Conservation (phyloP, 2,329 filamentous ascomycete species). For the Colletotrichum gigasporum region DNA sequence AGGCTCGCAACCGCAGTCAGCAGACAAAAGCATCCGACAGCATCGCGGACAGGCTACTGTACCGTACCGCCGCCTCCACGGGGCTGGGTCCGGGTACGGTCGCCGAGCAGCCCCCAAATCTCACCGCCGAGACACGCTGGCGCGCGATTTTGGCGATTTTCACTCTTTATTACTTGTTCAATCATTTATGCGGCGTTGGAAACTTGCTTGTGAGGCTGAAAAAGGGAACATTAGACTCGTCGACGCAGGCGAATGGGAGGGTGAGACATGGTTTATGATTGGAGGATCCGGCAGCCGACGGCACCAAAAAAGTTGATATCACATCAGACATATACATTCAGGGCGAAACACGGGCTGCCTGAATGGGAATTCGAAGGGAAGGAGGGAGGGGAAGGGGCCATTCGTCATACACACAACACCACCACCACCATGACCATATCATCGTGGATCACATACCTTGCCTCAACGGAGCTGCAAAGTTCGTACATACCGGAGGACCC, state of each 20-base stretch:
- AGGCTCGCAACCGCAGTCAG: constrained; percentile 29
- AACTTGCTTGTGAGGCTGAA: constrained; percentile 14
- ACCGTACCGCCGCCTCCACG: no score
- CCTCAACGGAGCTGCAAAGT: no score
- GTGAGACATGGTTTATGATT: constrained; percentile 12
- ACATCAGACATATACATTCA: not conserved
- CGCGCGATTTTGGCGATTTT: not conserved
- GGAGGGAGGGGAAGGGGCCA: not conserved
- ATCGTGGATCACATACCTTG: constrained; percentile 20
- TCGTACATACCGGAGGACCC: constrained; percentile 16
- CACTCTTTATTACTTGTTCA: constrained; percentile 9
- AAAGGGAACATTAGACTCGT: constrained; percentile 24
- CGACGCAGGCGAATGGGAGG: constrained; percentile 13
- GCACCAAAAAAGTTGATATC: constrained; percentile 9
- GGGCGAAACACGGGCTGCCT: not conserved
- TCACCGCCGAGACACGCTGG: not conserved
- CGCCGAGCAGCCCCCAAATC: not conserved
- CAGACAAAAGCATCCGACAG: not conserved
- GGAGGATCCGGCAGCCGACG: not conserved
- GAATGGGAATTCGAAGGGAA: not conserved
- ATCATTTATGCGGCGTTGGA: constrained; percentile 24
- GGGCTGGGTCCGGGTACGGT: not conserved
- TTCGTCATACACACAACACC: constrained; percentile 44
- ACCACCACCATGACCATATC: not conserved
- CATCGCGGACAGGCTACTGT: no score